Evolutionary conservation across 345 rosid genomes (phyloP).

Genomic region (Euphorbia lathyris): DNA sequence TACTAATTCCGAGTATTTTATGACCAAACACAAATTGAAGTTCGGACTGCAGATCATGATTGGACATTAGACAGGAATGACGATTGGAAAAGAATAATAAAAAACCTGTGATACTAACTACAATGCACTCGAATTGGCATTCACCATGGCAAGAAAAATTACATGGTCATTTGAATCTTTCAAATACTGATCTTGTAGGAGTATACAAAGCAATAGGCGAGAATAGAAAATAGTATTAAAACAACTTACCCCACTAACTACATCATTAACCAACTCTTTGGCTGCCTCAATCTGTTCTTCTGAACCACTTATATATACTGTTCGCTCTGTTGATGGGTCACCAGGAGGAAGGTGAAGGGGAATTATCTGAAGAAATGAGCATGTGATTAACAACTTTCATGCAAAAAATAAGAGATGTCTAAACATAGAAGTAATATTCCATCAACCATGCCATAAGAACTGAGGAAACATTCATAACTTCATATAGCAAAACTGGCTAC

Average conservation of each 20-base stretch:
- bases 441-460: background rate
- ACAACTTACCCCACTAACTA: conserved; percentile 23
- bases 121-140: background rate
- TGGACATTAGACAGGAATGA: background rate
- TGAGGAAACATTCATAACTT: background rate
- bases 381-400: background rate
- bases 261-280: conserved; percentile 26
- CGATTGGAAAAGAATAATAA: background rate
- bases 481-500: background rate
- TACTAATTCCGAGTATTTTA: background rate
- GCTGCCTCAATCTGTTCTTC: conserved; percentile 32
- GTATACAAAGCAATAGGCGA: background rate
- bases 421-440: background rate
- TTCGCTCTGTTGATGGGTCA: conserved; percentile 26
- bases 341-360: conserved; percentile 31
- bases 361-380: conserved; percentile 20
- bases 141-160: background rate
- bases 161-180: background rate
- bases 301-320: conserved; percentile 24
- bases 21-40: background rate
- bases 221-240: background rate
- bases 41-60: background rate
- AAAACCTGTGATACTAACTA: background rate
- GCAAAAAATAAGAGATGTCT: background rate
- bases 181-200: background rate